Evolutionary conservation across 1,139 yeast species (phyloP).

Genomic region (Pichia sp.): DNA sequence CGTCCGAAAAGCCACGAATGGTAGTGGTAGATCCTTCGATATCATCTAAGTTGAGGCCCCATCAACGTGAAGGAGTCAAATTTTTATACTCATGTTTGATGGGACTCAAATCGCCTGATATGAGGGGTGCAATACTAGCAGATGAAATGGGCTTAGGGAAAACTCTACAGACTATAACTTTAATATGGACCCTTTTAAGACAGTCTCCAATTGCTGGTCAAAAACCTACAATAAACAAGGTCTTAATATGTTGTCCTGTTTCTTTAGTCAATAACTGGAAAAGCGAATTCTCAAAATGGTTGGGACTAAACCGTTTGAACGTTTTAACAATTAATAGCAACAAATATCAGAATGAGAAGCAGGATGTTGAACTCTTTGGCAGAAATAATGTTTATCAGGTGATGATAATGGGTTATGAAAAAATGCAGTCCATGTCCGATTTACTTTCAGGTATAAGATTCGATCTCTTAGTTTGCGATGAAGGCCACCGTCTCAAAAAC

Average conservation of each 20-base stretch:
- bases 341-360: conserved; percentile 51
- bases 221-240: conserved; percentile 45
- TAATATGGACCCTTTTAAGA: conserved; percentile 77
- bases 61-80: conserved; percentile 77
- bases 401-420: conserved; percentile 83
- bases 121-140: conserved; percentile 78
- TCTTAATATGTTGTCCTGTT: conserved; percentile 86
- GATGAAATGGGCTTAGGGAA: conserved; percentile 99
- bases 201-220: conserved; percentile 55
- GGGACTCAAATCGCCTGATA: conserved; percentile 54
- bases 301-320: conserved; percentile 55
- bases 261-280: conserved; percentile 87
- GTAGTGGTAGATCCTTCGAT: conserved; percentile 71
- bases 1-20: conserved; percentile 7
- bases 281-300: conserved; percentile 85
- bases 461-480: conserved; percentile 87
- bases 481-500: conserved; percentile 84
- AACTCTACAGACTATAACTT: conserved; percentile 77
- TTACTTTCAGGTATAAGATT: conserved; percentile 47
- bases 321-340: conserved; percentile 50
- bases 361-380: conserved; percentile 58
- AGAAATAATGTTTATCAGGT: conserved; percentile 75
- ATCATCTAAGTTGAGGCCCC: conserved; percentile 59
- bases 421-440: conserved; percentile 53
- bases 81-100: conserved; percentile 80